Base-by-base conservation (phyloP, 1,284 basidiomycete species). In the Mycena citricolor region DNA sequence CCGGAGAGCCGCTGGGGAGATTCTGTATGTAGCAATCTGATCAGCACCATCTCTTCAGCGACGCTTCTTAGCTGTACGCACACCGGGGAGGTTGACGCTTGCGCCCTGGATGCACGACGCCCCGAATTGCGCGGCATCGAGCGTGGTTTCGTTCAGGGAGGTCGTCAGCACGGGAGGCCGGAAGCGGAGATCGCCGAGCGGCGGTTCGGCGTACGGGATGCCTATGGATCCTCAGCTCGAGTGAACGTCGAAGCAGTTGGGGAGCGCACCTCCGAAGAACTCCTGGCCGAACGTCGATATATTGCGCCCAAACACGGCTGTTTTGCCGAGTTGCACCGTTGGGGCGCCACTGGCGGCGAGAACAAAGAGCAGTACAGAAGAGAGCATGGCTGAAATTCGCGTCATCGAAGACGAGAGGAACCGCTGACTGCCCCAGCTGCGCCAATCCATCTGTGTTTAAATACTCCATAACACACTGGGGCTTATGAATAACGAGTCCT, bases 21-120 rank as follows among this genome's bases (percentile, higher is more conserved):
- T 54, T 51, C 66, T 66, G 33, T 74, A 42, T 12, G 33, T 32
- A 11, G 12, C 41, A 16, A 43, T 34, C 21, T 25, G n/a, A n/a
- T n/a, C n/a, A n/a, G n/a, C n/a, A n/a, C n/a, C n/a, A n/a, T n/a
- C n/a, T 20, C 5, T 19, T 5, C 8, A 8, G 16, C n/a, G n/a
- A 10, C 16, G n/a, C 14, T 22, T n/a, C 19, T 23, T 17, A 7
- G 19, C 28, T n/a, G 4, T 12, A 16, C 14, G 60, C 68, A 48
- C 39, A 76, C 75, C 57, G 41, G 73, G n/a, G n/a, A n/a, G n/a
- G n/a, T n/a, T n/a, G n/a, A n/a, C 72, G 3, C 65, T 76, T 13
- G 67, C 70, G 4, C 77, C 77, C 47, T 59, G 58, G 4, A 56
- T 25, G 34, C 58, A 59, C 16, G 42, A 34, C 2, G 32, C 26